A percentile compares a stretch with the other conserved stretches of the same genome.
phyloP scores from a whole-genome alignment of 1,284 basidiomycete species.

The Ganoderma lucidum region DNA sequence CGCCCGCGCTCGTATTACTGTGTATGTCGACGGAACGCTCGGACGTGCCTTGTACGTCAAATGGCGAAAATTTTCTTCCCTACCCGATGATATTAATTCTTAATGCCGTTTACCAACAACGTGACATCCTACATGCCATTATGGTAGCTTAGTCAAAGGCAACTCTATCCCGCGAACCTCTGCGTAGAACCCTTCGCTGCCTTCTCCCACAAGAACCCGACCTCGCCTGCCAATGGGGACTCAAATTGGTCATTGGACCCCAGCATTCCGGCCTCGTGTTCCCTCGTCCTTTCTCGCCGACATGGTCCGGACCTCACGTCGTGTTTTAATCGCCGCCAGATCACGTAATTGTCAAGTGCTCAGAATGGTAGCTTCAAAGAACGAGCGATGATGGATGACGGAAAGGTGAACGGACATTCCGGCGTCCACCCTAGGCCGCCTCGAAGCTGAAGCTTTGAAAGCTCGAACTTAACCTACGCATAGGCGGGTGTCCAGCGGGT shows the following conservation, averaged over 20 bases:
- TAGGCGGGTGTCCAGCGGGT: not conserved
- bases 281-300: not conserved
- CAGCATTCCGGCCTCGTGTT: slow-evolving; percentile 4
- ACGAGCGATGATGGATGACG: not conserved
- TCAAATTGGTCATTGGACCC: not conserved
- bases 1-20: not conserved
- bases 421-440: not conserved
- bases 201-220: not conserved
- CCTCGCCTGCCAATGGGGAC: not conserved
- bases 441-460: not conserved
- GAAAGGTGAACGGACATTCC: slow-evolving; percentile 2
- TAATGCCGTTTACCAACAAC: not conserved
- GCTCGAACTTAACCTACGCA: not conserved
- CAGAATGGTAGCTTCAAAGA: not conserved
- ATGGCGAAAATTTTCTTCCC: not conserved
- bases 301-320: not conserved
- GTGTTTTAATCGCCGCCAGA: slow-evolving; percentile 6
- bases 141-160: slow-evolving; percentile 1
- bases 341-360: slow-evolving; percentile 6
- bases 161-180: slow-evolving; percentile 6
- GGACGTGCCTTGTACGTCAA: not conserved
- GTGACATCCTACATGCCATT: not conserved
- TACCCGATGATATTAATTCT: not conserved
- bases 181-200: not conserved
- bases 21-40: not conserved